A percentile compares a stretch with the other conserved stretches of the same genome.
Conservation (phyloP, 106 monocot species). For the Alisma plantagoaquatica region DNA sequence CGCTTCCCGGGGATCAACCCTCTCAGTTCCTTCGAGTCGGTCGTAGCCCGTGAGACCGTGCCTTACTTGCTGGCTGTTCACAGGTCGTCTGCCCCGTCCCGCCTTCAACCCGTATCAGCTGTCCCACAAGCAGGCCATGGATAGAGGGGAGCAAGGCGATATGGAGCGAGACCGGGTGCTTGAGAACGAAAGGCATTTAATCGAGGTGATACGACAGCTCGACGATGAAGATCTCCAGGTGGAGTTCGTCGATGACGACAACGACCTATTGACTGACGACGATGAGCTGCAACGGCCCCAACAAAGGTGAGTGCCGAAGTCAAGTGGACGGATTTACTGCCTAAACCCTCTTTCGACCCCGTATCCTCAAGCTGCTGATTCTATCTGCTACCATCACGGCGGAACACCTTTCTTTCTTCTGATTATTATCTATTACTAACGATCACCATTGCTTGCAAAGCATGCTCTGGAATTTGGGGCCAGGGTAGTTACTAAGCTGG, state of each 20-base stretch:
- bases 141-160: not conserved
- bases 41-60: too few relatives aligned
- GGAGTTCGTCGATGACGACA: conserved; percentile 1
- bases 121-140: too few relatives aligned
- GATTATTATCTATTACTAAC: not conserved
- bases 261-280: not conserved
- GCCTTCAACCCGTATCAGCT: too few relatives aligned
- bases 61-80: too few relatives aligned
- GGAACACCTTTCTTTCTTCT: not conserved
- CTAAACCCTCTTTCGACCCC: not conserved
- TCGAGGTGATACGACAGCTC: conserved; percentile 8
- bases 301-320: too few relatives aligned
- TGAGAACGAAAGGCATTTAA: conserved; percentile 14
- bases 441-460: not conserved
- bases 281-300: conserved; percentile 1
- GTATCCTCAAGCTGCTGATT: not conserved
- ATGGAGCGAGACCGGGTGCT: conserved; percentile 12
- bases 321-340: not conserved
- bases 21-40: too few relatives aligned
- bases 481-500: too few relatives aligned
- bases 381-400: not conserved
- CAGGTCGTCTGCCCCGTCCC: too few relatives aligned
- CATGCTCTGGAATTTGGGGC: too few relatives aligned
- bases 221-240: conserved; percentile 13
- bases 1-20: too few relatives aligned